phyloP scores from a whole-genome alignment of 1,284 basidiomycete genomes.

The Sporisorium reilianum region DNA sequence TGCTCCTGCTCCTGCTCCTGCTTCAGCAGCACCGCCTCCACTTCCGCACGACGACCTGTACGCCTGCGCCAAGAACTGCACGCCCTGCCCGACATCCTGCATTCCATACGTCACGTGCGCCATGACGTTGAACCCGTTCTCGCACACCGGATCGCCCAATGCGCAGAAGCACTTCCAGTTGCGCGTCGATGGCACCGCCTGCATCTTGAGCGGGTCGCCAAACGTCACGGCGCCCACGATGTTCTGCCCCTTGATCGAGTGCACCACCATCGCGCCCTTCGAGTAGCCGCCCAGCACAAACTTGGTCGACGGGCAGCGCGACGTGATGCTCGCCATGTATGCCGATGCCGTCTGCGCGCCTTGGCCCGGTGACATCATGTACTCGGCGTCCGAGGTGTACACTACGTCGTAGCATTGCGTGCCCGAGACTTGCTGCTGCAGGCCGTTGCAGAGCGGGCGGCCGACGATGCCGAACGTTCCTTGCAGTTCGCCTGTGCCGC shows the following conservation, averaged over 20 bases:
- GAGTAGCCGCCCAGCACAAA: constrained; percentile 32
- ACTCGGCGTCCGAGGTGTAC: constrained; percentile 29
- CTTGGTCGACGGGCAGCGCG: constrained; percentile 29
- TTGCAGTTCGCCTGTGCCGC: constrained; percentile 38
- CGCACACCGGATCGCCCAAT: constrained; percentile 36
- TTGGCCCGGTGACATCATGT: constrained; percentile 19
- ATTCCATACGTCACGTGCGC: constrained; percentile 28
- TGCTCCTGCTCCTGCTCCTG: not conserved
- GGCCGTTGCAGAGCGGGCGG: constrained; percentile 25
- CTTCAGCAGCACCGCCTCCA: not conserved
- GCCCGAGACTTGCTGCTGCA: constrained; percentile 18
- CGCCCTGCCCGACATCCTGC: constrained; percentile 10
- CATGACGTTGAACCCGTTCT: constrained; percentile 34
- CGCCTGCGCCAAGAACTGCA: constrained; percentile 32
- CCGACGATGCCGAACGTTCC: constrained; percentile 47
- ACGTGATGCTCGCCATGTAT: constrained; percentile 13
- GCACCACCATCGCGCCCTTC: constrained; percentile 43
- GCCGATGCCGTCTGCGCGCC: constrained; percentile 17
- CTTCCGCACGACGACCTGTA: constrained; percentile 11
- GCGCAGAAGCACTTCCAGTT: constrained; percentile 31
- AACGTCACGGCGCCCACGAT: constrained; percentile 44
- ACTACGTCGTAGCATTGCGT: constrained; percentile 38
- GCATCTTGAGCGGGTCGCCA: constrained; percentile 36
- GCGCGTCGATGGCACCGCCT: constrained; percentile 11
- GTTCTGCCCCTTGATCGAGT: constrained; percentile 17